Percentiles rank a stretch among this genome's conserved stretches.
These are phyloP conservation scores for Patellifolia procumbens DNA, from an alignment of 179 eudicot genomes.

Conservation along the genomic window DNA sequence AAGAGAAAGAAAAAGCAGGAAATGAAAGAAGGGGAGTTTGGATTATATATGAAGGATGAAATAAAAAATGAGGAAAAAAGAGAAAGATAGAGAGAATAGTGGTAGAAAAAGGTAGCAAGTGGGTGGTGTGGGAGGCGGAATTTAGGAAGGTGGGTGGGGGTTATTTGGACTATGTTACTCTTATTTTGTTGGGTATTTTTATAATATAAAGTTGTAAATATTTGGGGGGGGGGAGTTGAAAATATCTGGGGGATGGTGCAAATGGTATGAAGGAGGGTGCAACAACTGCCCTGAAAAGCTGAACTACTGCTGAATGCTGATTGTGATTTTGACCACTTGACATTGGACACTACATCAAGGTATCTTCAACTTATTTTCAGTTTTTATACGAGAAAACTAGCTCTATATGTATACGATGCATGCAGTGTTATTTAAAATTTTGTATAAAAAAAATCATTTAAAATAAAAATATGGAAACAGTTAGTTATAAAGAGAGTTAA, in stretches of 20 bases:
- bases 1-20: constrained; percentile 3
- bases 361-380: too few species aligned
- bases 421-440: too few species aligned
- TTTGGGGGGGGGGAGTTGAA: constrained; percentile 16
- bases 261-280: constrained; percentile 7
- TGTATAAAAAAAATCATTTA: too few species aligned
- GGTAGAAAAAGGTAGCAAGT: constrained; percentile 24
- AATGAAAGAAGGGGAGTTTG: not conserved
- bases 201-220: constrained; percentile 11
- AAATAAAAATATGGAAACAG: too few species aligned
- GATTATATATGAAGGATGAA: not conserved
- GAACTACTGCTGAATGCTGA: constrained; percentile 13
- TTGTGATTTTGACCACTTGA: constrained; percentile 9
- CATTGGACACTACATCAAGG: not conserved
- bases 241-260: constrained; percentile 5
- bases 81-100: not conserved
- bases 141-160: constrained; percentile 37
- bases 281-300: constrained; percentile 31
- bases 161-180: not conserved
- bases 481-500: too few species aligned
- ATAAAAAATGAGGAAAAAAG: not conserved
- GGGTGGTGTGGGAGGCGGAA: constrained; percentile 39
- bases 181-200: not conserved
- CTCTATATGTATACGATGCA: too few species aligned
- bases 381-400: too few species aligned